A percentile compares a stretch with the other conserved stretches of the same genome.
Evolutionary conservation across 192 early-diverging fungal species (phyloP).

Genomic region (Linnemannia hyalina): DNA sequence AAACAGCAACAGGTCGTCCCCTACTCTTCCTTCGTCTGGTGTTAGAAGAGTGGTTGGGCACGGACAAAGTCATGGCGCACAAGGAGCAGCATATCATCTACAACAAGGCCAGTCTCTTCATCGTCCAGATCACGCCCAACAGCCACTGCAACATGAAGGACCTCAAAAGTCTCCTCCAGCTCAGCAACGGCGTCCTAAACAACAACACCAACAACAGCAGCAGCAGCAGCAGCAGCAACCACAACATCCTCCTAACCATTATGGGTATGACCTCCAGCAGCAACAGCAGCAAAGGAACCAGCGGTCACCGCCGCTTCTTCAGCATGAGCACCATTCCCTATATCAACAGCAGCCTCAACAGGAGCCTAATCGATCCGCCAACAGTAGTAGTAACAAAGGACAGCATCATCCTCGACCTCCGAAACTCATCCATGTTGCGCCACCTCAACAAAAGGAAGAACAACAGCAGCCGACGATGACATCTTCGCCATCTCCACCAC

Average conservation of each 20-base stretch:
- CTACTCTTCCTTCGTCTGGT: background rate
- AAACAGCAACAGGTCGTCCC: background rate
- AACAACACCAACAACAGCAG: background rate
- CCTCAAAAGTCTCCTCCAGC: background rate
- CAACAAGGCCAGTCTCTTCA: background rate
- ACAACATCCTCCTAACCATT: constrained; percentile 28
- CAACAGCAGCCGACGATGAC: background rate
- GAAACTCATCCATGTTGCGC: background rate
- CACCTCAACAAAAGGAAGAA: background rate
- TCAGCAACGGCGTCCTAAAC: background rate
- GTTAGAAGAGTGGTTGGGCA: background rate
- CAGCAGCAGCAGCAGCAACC: background rate
- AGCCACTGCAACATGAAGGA: background rate
- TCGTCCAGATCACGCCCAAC: background rate
- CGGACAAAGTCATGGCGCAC: background rate
- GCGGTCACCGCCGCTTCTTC: background rate
- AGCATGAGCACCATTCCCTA: background rate
- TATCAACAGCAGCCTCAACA: constrained; percentile 1
- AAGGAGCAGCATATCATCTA: background rate
- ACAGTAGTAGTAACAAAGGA: background rate
- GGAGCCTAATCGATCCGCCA: background rate
- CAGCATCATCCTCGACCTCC: background rate
- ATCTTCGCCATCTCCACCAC: background rate
- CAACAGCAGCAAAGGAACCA: background rate
- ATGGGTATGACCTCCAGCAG: constrained; percentile 39